Percentiles rank a stretch among this genome's conserved stretches.
Conservation (phyloP, 768 basidiomycete species). For the Mycena indigotica region DNA sequence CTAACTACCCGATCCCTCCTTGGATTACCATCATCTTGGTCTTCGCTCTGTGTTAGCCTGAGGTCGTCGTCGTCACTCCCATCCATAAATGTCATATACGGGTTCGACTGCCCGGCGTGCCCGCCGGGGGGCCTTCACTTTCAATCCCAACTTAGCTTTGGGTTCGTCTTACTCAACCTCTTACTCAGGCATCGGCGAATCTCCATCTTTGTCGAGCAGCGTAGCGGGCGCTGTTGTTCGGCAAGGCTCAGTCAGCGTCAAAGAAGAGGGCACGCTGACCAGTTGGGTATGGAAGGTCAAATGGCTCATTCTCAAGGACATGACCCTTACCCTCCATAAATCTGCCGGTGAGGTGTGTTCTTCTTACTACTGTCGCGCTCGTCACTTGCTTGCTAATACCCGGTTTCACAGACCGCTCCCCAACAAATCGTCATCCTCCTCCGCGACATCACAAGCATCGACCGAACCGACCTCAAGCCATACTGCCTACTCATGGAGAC, state of each 20-base stretch:
- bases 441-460: conserved; percentile 81
- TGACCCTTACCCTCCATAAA: conserved; percentile 81
- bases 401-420: conserved; percentile 47
- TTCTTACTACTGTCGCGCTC: conserved; percentile 1
- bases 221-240: conserved; percentile 36
- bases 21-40: background rate
- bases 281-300: conserved; percentile 91
- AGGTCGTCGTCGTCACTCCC: background rate
- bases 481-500: conserved; percentile 90
- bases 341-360: conserved; percentile 83
- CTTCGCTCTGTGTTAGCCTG: background rate
- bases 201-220: conserved; percentile 51
- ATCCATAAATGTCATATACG: conserved; percentile 1
- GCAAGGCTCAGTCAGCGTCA: conserved; percentile 79
- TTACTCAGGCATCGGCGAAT: conserved; percentile 84
- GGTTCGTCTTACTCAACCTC: conserved; percentile 62
- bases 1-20: too few relatives aligned
- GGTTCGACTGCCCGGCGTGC: conserved; percentile 54
- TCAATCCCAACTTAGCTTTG: conserved; percentile 51
- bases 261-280: conserved; percentile 87
- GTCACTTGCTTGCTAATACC: conserved; percentile 13
- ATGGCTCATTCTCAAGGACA: conserved; percentile 85
- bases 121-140: conserved; percentile 61
- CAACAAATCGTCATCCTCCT: conserved; percentile 66
- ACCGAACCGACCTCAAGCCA: conserved; percentile 91